A percentile compares a stretch with the other conserved stretches of the same genome.
Evolutionary conservation across 2,329 filamentous ascomycete genomes (phyloP).

Genomic region (Colletotrichum sp.): DNA sequence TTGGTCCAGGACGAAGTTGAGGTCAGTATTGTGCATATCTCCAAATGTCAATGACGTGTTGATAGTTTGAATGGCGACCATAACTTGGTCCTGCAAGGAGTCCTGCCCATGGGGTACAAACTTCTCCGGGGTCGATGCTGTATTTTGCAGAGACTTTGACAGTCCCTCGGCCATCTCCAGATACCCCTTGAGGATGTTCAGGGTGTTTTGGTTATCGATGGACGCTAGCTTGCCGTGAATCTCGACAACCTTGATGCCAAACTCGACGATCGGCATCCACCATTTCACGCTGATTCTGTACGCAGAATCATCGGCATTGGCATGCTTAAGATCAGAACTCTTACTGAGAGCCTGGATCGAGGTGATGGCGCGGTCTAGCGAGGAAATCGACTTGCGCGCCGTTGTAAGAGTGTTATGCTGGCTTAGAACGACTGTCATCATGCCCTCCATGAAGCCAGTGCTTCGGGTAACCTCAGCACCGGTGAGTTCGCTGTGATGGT

Average conservation of each 20-base stretch:
- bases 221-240: slow-evolving; percentile 71
- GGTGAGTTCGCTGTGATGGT: slow-evolving; percentile 86
- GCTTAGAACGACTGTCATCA: slow-evolving; percentile 69
- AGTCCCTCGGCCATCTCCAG: slow-evolving; percentile 51
- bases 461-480: slow-evolving; percentile 80
- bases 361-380: slow-evolving; percentile 18
- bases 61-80: not conserved
- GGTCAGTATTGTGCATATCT: slow-evolving; percentile 45
- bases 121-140: slow-evolving; percentile 55
- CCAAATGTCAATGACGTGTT: not conserved
- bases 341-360: slow-evolving; percentile 23
- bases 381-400: slow-evolving; percentile 39
- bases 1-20: slow-evolving; percentile 70
- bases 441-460: slow-evolving; percentile 84
- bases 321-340: not conserved
- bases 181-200: slow-evolving; percentile 53
- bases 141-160: slow-evolving; percentile 41
- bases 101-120: slow-evolving; percentile 55
- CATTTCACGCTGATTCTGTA: slow-evolving; percentile 49
- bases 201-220: slow-evolving; percentile 48
- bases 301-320: slow-evolving; percentile 26
- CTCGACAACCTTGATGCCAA: slow-evolving; percentile 65
- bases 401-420: slow-evolving; percentile 61
- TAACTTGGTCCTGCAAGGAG: slow-evolving; percentile 27
- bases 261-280: slow-evolving; percentile 71